Percentiles rank a stretch among this genome's conserved stretches.
phyloP scores from a whole-genome alignment of 2,329 filamentous ascomycete species.

The Pseudogymnoascus sp. region DNA sequence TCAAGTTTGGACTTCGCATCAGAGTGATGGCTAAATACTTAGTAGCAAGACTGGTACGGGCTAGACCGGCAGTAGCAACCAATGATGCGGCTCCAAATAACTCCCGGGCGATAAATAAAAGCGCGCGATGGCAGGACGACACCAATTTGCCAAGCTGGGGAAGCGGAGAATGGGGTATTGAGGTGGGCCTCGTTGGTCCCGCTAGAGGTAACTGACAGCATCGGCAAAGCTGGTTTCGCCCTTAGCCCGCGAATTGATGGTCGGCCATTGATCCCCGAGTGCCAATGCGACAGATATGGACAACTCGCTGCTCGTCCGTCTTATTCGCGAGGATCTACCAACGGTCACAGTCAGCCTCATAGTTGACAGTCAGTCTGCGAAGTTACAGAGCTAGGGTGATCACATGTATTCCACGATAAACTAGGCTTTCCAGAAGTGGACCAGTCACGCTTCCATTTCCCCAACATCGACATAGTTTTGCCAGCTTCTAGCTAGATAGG shows the following conservation, averaged over 20 bases:
- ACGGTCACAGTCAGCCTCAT: no score
- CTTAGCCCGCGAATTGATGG: not conserved
- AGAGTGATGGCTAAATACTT: not conserved
- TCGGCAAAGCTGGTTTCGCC: not conserved
- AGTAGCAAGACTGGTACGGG: not conserved
- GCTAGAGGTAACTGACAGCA: not conserved
- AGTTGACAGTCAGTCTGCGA: no score
- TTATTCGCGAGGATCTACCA: not conserved
- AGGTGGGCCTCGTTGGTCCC: not conserved
- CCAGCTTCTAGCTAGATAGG: not conserved
- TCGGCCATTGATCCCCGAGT: not conserved
- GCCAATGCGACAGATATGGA: not conserved
- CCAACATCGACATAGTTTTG: not conserved
- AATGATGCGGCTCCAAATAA: slow-evolving; percentile 2
- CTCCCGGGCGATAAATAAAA: not conserved
- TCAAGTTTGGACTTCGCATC: not conserved
- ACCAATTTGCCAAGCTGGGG: not conserved
- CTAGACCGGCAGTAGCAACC: not conserved
- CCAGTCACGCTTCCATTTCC: not conserved
- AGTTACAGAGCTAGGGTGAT: not conserved
- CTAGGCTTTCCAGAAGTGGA: slow-evolving; percentile 1
- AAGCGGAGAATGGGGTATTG: not conserved
- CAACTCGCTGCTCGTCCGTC: not conserved
- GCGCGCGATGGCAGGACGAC: not conserved
- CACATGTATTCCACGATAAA: not conserved